These are phyloP conservation scores for Boletellus ananas DNA, from an alignment of 768 basidiomycete species.

Conservation along the genomic window DNA sequence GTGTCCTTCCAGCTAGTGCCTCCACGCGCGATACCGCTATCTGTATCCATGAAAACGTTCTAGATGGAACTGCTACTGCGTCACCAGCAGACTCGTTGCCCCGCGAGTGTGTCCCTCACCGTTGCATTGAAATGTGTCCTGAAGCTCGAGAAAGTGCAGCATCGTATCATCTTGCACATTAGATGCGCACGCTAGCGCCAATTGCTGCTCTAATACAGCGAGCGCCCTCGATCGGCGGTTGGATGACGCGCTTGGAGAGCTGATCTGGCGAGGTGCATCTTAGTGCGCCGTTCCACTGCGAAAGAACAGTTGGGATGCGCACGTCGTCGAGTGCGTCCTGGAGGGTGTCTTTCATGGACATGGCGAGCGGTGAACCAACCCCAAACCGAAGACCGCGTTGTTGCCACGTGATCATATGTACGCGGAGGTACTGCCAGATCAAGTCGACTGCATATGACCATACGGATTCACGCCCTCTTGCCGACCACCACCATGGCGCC, in stretches of 20 bases:
- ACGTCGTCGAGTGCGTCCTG: conserved; percentile 71
- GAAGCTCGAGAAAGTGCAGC: conserved; percentile 57
- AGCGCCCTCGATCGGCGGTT: conserved; percentile 54
- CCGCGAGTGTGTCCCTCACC: conserved; percentile 40
- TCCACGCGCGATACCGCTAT: conserved; percentile 50
- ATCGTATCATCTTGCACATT: conserved; percentile 44
- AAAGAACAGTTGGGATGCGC: conserved; percentile 21
- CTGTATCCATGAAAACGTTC: conserved; percentile 62
- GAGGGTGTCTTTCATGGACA: conserved; percentile 43
- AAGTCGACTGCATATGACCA: not conserved
- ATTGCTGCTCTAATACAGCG: conserved; percentile 48
- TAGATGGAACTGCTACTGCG: conserved; percentile 55
- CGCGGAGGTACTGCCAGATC: conserved; percentile 1
- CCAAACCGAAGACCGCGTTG: conserved; percentile 17
- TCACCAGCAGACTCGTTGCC: conserved; percentile 2
- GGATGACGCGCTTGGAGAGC: conserved; percentile 55
- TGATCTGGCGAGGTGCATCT: conserved; percentile 44
- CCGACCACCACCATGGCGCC: conserved; percentile 46
- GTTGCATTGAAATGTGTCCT: conserved; percentile 82
- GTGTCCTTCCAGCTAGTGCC: conserved; percentile 40
- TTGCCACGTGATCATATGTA: conserved; percentile 29
- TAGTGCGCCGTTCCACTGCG: conserved; percentile 4
- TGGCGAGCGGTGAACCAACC: not conserved
- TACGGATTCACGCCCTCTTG: not conserved
- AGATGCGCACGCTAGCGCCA: conserved; percentile 47